These are phyloP conservation scores for Pseudocercospora macadamiae DNA, from an alignment of 2,329 filamentous ascomycete genomes.

Conservation along the genomic window DNA sequence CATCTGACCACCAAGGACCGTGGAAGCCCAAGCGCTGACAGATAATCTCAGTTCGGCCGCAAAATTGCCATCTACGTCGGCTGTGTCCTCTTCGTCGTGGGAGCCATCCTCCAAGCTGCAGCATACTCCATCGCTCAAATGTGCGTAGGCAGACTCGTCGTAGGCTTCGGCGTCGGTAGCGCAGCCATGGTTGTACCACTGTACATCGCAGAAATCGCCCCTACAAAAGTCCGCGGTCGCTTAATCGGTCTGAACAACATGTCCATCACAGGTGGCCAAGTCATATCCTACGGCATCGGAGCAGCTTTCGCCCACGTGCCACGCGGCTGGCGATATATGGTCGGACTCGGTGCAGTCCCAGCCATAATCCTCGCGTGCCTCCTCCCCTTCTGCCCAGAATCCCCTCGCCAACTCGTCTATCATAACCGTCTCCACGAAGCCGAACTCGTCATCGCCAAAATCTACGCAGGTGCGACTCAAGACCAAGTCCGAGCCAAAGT, in stretches of 20 bases:
- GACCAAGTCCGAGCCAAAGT: conserved; percentile 31
- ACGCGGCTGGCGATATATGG: conserved; percentile 39
- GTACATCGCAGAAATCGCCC: conserved; percentile 56
- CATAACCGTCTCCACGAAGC: conserved; percentile 40
- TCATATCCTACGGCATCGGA: conserved; percentile 40
- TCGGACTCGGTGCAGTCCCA: conserved; percentile 41
- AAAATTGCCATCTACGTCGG: conserved; percentile 47
- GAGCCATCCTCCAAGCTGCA: conserved; percentile 29
- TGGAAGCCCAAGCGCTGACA: not conserved
- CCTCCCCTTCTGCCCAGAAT: conserved; percentile 41
- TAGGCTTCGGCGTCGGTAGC: conserved; percentile 53
- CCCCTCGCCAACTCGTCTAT: conserved; percentile 45
- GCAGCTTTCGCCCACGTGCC: conserved; percentile 41
- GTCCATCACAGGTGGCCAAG: conserved; percentile 35
- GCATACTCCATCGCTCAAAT: conserved; percentile 9
- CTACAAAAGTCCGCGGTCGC: conserved; percentile 48
- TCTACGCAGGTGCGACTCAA: conserved; percentile 34
- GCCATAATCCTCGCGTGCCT: conserved; percentile 41
- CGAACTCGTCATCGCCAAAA: conserved; percentile 40
- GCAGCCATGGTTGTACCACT: conserved; percentile 47
- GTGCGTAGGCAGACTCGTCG: not conserved
- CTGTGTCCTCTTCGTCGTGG: conserved; percentile 44
- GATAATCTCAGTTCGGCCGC: conserved; percentile 34
- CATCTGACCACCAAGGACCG: conserved; percentile 27
- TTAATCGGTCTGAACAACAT: conserved; percentile 47